Percentiles rank a stretch among this genome's conserved stretches.
phyloP scores from a whole-genome alignment of 2,329 filamentous ascomycete genomes.

The Penicillium capsulatum region DNA sequence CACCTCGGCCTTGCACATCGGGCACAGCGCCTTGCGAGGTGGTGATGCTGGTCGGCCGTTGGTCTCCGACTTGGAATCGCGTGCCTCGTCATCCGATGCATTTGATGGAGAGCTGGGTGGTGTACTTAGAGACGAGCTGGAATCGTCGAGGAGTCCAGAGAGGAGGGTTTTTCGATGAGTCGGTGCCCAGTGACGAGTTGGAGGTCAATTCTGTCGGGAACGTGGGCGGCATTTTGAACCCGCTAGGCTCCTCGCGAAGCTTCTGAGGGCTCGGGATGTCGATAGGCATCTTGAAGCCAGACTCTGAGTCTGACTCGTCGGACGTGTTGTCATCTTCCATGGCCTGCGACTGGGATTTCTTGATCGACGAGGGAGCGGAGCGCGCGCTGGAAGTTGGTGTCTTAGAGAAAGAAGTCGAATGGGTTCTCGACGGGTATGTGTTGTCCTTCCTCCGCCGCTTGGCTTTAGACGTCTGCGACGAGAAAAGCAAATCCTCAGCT shows the following conservation, averaged over 20 bases:
- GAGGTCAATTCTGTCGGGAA: slow-evolving; percentile 23
- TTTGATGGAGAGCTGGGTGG: slow-evolving; percentile 28
- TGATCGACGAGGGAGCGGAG: slow-evolving; percentile 9
- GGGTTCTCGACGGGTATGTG: slow-evolving; percentile 14
- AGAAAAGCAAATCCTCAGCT: slow-evolving; percentile 8
- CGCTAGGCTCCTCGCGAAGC: not conserved
- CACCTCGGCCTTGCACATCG: slow-evolving; percentile 63
- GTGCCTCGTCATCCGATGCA: slow-evolving; percentile 11
- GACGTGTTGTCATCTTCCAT: slow-evolving; percentile 3
- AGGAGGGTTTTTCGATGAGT: slow-evolving; percentile 17
- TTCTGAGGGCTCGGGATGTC: slow-evolving; percentile 20
- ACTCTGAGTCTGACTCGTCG: slow-evolving; percentile 12
- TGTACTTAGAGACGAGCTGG: slow-evolving; percentile 29
- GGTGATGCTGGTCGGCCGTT: slow-evolving; percentile 3
- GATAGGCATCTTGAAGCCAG: slow-evolving; percentile 24
- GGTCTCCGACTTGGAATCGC: slow-evolving; percentile 14
- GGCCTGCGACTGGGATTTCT: not conserved
- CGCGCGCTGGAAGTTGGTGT: slow-evolving; percentile 14
- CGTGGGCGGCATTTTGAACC: slow-evolving; percentile 27
- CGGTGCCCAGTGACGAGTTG: slow-evolving; percentile 28
- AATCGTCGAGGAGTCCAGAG: slow-evolving; percentile 20
- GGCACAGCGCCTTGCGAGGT: slow-evolving; percentile 48
- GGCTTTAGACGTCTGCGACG: slow-evolving; percentile 20
- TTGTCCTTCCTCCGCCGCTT: slow-evolving; percentile 13
- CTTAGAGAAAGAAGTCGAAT: slow-evolving; percentile 11